Conservation (phyloP, 805 yeast species). For the Blastobotrys chiropterorum region DNA sequence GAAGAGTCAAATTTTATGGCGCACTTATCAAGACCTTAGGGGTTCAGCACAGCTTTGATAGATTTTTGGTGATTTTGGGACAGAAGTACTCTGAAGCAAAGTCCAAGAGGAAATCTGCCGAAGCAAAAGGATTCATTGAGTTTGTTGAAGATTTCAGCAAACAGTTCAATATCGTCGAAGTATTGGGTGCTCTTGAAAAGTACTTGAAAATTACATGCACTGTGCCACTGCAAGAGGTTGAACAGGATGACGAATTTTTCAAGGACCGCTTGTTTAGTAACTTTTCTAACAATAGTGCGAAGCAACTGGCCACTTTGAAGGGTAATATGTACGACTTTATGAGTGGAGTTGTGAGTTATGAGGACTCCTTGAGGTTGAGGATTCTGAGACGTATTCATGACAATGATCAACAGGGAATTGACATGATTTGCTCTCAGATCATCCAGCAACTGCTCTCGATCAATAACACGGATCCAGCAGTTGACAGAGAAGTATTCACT, state of each 20-base stretch:
- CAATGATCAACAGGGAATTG: too few relatives aligned
- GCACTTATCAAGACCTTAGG: slow-evolving; percentile 78
- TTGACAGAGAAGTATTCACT: slow-evolving; percentile 42
- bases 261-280: slow-evolving; percentile 59
- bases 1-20: slow-evolving; percentile 79
- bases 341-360: too few relatives aligned
- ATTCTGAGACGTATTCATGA: too few relatives aligned
- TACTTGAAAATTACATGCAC: slow-evolving; percentile 19
- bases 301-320: background rate
- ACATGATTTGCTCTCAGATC: background rate
- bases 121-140: slow-evolving; percentile 61
- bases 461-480: slow-evolving; percentile 30
- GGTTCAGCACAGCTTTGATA: slow-evolving; percentile 56
- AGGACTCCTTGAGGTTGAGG: too few relatives aligned
- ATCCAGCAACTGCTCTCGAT: background rate
- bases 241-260: slow-evolving; percentile 31
- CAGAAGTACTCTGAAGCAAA: slow-evolving; percentile 61
- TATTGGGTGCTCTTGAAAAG: slow-evolving; percentile 25
- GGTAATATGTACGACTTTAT: background rate
- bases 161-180: slow-evolving; percentile 62
- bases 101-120: slow-evolving; percentile 53
- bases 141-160: slow-evolving; percentile 66
- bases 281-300: slow-evolving; percentile 42
- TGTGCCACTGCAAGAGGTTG: slow-evolving; percentile 32
- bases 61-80: slow-evolving; percentile 71